phyloP scores from a whole-genome alignment of 2,329 filamentous ascomycete species.

The Stagonosporopsis tanaceti region DNA sequence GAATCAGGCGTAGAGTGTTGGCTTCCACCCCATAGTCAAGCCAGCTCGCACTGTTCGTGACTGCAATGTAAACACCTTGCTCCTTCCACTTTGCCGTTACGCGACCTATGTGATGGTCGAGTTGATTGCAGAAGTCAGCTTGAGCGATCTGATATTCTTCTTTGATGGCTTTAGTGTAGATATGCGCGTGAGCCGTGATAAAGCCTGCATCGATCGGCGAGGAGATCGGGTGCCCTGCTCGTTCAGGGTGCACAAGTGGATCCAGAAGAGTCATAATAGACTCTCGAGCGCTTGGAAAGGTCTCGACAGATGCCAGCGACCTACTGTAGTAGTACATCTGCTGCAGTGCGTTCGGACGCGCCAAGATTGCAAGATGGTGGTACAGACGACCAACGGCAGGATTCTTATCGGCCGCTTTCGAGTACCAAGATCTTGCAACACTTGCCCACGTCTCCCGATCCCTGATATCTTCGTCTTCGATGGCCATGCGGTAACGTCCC shows the following conservation, averaged over 20 bases:
- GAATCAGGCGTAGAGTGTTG: constrained; percentile 46
- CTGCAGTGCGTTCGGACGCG: constrained; percentile 72
- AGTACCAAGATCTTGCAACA: constrained; percentile 82
- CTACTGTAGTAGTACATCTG: constrained; percentile 78
- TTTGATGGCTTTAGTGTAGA: constrained; percentile 64
- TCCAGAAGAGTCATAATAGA: constrained; percentile 64
- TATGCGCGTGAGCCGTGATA: constrained; percentile 69
- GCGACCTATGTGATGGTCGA: constrained; percentile 66
- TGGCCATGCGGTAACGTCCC: constrained; percentile 86
- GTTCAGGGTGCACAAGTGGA: neutral
- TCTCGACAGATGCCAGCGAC: constrained; percentile 71
- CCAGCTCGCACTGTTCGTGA: constrained; percentile 63
- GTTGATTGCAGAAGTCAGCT: constrained; percentile 59
- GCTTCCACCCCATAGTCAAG: constrained; percentile 62
- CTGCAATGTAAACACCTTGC: constrained; percentile 65
- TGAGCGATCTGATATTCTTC: constrained; percentile 58
- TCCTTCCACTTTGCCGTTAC: constrained; percentile 63
- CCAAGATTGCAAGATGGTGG: constrained; percentile 85
- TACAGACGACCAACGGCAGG: constrained; percentile 82
- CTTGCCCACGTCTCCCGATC: constrained; percentile 83
- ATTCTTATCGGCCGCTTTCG: constrained; percentile 77
- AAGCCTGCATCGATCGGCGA: constrained; percentile 65
- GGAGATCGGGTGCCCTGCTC: constrained; percentile 11
- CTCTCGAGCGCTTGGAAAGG: constrained; percentile 73
- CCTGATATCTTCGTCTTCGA: constrained; percentile 80